phyloP scores from a whole-genome alignment of 345 rosid species.

The Populus tremula region DNA sequence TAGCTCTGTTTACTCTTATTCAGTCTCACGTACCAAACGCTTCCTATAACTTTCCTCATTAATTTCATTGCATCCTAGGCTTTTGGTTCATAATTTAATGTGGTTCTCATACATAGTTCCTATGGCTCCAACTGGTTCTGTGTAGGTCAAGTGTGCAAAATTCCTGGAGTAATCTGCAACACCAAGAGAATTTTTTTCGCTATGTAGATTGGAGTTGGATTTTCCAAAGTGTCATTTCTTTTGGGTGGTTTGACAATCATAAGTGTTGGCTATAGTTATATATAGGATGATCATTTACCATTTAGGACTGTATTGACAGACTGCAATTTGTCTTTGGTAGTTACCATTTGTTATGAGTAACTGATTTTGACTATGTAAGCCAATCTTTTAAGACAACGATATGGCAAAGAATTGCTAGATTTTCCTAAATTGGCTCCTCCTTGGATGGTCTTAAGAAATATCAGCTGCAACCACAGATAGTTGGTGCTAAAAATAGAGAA shows the following conservation, averaged over 20 bases:
- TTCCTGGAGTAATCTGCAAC: not conserved
- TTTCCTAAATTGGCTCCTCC: not conserved
- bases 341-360: not conserved
- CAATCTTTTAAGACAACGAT: not conserved
- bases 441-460: not conserved
- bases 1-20: no score
- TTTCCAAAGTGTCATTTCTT: no score
- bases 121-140: not conserved
- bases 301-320: not conserved
- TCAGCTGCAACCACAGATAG: not conserved
- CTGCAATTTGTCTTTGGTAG: not conserved
- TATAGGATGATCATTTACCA: not conserved
- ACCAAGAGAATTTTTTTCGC: not conserved
- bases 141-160: not conserved
- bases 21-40: not conserved
- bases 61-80: not conserved
- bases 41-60: not conserved
- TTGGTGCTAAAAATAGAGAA: slow-evolving; percentile 6
- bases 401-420: not conserved
- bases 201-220: not conserved
- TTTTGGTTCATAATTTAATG: not conserved
- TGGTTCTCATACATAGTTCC: not conserved
- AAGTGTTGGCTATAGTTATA: not conserved
- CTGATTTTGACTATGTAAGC: not conserved
- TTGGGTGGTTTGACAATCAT: no score